Percentiles rank a stretch among this genome's conserved stretches.
These are phyloP conservation scores for Solanum gandarillasii DNA, from an alignment of 257 asterid species.

Conservation along the genomic window DNA sequence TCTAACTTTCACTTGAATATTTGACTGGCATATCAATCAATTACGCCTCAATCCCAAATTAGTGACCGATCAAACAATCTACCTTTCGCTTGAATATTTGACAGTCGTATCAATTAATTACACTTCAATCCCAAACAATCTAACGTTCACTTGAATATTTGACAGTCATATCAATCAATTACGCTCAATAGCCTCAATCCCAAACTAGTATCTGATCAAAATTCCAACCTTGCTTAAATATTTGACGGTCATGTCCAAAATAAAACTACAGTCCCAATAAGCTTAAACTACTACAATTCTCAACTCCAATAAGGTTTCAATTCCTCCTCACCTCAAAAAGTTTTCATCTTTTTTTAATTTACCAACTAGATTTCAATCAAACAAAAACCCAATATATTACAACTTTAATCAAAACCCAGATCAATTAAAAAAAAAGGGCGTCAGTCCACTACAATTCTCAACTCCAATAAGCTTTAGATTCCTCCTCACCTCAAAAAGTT, in stretches of 20 bases:
- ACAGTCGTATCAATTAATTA: not conserved
- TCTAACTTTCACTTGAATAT: not conserved
- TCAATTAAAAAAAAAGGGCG: too few species aligned
- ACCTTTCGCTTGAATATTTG: not conserved
- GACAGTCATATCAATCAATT: not conserved
- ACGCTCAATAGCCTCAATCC: not conserved
- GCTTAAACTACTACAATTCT: not conserved
- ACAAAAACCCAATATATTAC: too few species aligned
- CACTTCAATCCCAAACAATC: not conserved
- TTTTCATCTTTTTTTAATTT: not conserved
- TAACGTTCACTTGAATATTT: not conserved
- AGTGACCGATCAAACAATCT: not conserved
- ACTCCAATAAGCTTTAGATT: not conserved
- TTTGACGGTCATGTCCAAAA: not conserved
- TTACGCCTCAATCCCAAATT: not conserved
- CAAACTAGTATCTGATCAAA: too few species aligned
- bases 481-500: not conserved
- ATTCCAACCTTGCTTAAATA: too few species aligned
- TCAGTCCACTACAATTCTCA: not conserved
- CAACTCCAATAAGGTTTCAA: not conserved
- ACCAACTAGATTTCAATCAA: not conserved
- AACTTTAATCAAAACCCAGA: too few species aligned
- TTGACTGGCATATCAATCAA: not conserved
- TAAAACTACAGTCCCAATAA: not conserved
- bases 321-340: not conserved